Evolutionary conservation across 306 rosid species (phyloP).

Genomic region (Oxytropis ochrocephala): DNA sequence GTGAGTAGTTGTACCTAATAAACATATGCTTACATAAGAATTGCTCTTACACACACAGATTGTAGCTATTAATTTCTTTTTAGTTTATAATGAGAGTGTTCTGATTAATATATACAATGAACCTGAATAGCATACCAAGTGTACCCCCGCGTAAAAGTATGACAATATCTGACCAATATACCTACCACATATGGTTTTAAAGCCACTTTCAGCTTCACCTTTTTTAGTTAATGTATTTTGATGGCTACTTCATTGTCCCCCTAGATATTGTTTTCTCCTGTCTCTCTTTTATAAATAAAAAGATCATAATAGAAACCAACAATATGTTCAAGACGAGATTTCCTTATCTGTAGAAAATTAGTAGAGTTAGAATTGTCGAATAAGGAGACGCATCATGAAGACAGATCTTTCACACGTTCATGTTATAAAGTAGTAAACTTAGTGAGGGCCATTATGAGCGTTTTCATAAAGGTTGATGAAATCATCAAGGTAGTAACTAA

Average conservation of each 20-base stretch:
- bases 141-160: background rate
- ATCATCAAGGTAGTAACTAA: background rate
- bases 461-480: background rate
- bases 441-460: background rate
- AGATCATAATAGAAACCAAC: background rate
- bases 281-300: background rate
- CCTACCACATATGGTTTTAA: background rate
- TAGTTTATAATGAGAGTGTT: background rate
- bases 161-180: background rate
- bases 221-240: background rate
- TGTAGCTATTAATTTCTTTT: too few species aligned
- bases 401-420: background rate
- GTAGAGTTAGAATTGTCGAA: background rate
- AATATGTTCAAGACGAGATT: background rate
- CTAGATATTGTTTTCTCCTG: background rate
- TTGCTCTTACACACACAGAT: background rate
- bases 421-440: background rate
- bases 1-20: background rate
- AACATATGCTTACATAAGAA: background rate
- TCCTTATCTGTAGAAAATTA: background rate
- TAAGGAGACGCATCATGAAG: background rate
- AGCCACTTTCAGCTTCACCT: background rate
- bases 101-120: background rate
- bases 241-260: background rate
- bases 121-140: background rate